Evolutionary conservation across 768 basidiomycete genomes (phyloP).

Genomic region (Saitozyma sp.): DNA sequence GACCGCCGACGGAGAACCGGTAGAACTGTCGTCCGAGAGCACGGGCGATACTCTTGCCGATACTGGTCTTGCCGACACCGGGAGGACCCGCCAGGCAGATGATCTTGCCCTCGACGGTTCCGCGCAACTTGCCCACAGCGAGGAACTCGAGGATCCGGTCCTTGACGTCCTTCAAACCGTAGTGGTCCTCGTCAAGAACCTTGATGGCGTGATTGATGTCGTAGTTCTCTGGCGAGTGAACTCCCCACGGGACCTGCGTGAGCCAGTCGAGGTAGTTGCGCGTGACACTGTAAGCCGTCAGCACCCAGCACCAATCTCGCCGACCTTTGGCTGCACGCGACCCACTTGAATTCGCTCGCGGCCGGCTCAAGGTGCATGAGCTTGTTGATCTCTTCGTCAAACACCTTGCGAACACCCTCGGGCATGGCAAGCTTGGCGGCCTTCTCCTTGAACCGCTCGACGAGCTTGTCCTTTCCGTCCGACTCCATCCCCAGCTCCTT

Average conservation of each 20-base stretch:
- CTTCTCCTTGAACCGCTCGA: conserved; percentile 87
- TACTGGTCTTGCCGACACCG: conserved; percentile 95
- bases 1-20: conserved; percentile 86
- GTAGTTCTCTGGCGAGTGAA: conserved; percentile 89
- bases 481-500: conserved; percentile 94
- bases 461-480: conserved; percentile 90
- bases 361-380: conserved; percentile 84
- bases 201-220: conserved; percentile 75
- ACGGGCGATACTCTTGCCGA: conserved; percentile 90
- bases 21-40: conserved; percentile 91
- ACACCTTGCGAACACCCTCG: conserved; percentile 82
- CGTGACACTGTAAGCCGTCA: conserved; percentile 60
- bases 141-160: conserved; percentile 93
- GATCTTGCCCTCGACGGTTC: conserved; percentile 95
- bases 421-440: conserved; percentile 84
- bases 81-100: conserved; percentile 95
- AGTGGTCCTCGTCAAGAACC: conserved; percentile 92
- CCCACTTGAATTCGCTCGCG: conserved; percentile 78
- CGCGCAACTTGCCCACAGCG: conserved; percentile 89
- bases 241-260: conserved; percentile 89
- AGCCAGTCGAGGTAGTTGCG: conserved; percentile 81
- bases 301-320: neutral
- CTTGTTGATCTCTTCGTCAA: conserved; percentile 93
- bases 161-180: conserved; percentile 88
- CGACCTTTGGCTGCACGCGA: conserved; percentile 3